Conservation (phyloP, 2,329 filamentous ascomycete species). For the Orbilia oligospora region DNA sequence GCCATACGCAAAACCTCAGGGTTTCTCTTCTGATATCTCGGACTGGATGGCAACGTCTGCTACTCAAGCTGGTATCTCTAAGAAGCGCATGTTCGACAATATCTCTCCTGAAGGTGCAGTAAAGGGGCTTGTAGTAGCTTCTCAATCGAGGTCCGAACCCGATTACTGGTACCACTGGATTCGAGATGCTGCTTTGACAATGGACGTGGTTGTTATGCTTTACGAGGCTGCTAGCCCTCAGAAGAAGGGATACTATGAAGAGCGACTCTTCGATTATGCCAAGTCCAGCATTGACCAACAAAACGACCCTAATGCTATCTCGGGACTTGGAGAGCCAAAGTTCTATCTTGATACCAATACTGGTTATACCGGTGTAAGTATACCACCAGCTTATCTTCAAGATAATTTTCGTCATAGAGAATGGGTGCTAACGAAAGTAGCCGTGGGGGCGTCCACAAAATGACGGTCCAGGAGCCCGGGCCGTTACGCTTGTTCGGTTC, state of each 20-base stretch:
- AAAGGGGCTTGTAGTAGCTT: constrained; percentile 68
- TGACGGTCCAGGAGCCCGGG: constrained; percentile 83
- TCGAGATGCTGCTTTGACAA: constrained; percentile 69
- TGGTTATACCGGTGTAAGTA: constrained; percentile 50
- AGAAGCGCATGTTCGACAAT: constrained; percentile 67
- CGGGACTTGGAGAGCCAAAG: constrained; percentile 67
- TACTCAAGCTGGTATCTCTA: constrained; percentile 60
- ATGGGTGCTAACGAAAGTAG: constrained; percentile 30
- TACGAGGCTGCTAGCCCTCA: constrained; percentile 65
- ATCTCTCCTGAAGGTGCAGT: constrained; percentile 67
- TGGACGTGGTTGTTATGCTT: constrained; percentile 67
- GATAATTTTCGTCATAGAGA: background rate
- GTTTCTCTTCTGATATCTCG: constrained; percentile 53
- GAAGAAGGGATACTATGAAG: constrained; percentile 49
- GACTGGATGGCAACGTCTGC: constrained; percentile 38
- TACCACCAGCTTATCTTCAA: background rate
- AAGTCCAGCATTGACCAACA: constrained; percentile 49
- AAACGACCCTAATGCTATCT: constrained; percentile 46
- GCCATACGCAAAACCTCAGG: constrained; percentile 51
- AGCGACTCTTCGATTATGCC: constrained; percentile 51
- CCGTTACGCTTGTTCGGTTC: constrained; percentile 80
- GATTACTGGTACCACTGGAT: constrained; percentile 70
- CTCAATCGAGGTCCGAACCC: constrained; percentile 67
- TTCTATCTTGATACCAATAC: constrained; percentile 56
- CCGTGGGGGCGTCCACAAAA: constrained; percentile 83